A percentile compares a stretch with the other conserved stretches of the same genome.
Conservation (phyloP, 768 basidiomycete genomes). For the Galerina sulciceps region DNA sequence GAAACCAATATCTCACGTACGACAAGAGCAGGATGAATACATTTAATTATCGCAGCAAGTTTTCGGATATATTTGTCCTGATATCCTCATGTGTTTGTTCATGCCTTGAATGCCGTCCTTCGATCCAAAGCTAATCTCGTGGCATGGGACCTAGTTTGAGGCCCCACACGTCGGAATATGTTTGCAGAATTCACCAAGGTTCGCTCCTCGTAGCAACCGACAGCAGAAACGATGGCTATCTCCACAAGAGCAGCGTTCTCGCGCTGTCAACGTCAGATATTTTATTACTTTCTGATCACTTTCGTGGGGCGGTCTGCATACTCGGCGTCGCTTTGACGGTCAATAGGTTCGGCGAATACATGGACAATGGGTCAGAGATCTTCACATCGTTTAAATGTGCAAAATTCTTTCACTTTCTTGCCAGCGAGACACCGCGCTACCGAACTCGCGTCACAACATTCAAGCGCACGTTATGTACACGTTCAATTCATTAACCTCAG, state of each 20-base stretch:
- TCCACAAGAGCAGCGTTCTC: constrained; percentile 3
- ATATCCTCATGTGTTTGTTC: constrained; percentile 1
- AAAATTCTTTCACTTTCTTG: background rate
- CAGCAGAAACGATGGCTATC: constrained; percentile 1
- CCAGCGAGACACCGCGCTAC: background rate
- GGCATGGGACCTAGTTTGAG: background rate
- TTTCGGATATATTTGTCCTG: background rate
- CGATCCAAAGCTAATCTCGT: background rate
- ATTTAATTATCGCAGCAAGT: background rate
- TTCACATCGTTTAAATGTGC: constrained; percentile 1
- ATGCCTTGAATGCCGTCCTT: constrained; percentile 1
- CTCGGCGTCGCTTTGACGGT: no score
- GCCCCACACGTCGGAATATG: background rate
- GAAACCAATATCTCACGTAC: constrained; percentile 1
- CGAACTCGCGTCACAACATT: background rate
- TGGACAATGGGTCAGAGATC: background rate
- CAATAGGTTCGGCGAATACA: no score
- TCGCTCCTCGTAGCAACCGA: constrained; percentile 8
- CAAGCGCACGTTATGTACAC: no score
- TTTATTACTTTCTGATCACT: constrained; percentile 5
- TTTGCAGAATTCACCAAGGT: background rate
- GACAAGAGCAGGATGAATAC: background rate
- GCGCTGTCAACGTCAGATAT: constrained; percentile 7
- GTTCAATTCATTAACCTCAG: background rate
- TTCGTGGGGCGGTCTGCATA: no score